Conservation (phyloP, 2,329 filamentous ascomycete genomes). For the Beauveria varroae region DNA sequence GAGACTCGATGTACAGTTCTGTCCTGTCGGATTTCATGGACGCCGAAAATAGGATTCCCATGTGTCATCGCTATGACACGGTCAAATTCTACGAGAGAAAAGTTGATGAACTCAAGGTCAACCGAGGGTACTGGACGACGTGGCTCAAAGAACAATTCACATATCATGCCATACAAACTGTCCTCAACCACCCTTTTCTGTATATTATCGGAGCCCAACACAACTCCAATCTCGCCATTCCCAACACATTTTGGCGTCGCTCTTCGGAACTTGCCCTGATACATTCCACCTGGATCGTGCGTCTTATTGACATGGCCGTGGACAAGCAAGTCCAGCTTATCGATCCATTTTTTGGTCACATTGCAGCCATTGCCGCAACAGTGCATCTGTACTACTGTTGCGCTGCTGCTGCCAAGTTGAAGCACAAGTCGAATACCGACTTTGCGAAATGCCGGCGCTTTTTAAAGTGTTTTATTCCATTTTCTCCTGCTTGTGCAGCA, state of each 20-base stretch:
- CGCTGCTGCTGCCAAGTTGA: constrained; percentile 38
- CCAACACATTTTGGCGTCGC: constrained; percentile 46
- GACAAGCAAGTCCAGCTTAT: constrained; percentile 41
- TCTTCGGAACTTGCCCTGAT: constrained; percentile 43
- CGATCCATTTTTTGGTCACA: constrained; percentile 45
- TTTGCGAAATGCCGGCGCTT: constrained; percentile 44
- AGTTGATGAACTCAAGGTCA: constrained; percentile 34
- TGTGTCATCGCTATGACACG: constrained; percentile 44
- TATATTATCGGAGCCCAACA: constrained; percentile 45
- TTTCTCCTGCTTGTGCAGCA: constrained; percentile 37
- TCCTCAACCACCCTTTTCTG: constrained; percentile 46
- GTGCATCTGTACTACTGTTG: constrained; percentile 48
- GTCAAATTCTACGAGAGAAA: constrained; percentile 45
- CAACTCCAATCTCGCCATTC: constrained; percentile 43
- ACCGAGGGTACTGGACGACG: constrained; percentile 42
- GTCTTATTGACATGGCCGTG: constrained; percentile 46
- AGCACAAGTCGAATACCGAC: constrained; percentile 44
- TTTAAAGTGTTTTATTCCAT: constrained; percentile 38
- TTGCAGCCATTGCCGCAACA: constrained; percentile 43
- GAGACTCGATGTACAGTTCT: constrained; percentile 43
- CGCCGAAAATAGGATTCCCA: constrained; percentile 39
- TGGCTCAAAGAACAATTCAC: constrained; percentile 48
- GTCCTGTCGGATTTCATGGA: constrained; percentile 44
- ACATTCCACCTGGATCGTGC: constrained; percentile 46
- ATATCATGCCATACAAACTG: constrained; percentile 43